These are phyloP conservation scores for Pseudomassariella vexata DNA, from an alignment of 2,329 filamentous ascomycete genomes.

Conservation along the genomic window DNA sequence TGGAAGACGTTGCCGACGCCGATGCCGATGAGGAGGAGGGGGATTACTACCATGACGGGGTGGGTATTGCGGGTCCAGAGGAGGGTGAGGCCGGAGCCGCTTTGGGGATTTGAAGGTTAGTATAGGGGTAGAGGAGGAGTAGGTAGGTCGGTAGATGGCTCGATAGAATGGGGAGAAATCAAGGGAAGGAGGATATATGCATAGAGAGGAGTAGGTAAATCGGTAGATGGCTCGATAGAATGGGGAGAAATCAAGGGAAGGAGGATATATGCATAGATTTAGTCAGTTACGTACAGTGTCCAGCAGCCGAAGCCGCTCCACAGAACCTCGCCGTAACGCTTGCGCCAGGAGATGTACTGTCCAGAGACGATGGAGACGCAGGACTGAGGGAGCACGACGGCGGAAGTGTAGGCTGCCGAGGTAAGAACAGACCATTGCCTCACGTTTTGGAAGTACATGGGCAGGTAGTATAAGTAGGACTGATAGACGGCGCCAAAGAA, in stretches of 20 bases:
- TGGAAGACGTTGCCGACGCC: conserved; percentile 47
- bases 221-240: too few species aligned
- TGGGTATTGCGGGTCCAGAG: conserved; percentile 39
- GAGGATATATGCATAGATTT: too few species aligned
- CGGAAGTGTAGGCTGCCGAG: conserved; percentile 45
- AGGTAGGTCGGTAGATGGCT: too few species aligned
- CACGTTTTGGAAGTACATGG: conserved; percentile 57
- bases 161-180: too few species aligned
- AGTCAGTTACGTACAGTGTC: conserved; percentile 29
- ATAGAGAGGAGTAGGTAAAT: too few species aligned
- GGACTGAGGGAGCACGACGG: conserved; percentile 42
- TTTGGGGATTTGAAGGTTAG: conserved; percentile 9
- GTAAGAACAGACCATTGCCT: conserved; percentile 26
- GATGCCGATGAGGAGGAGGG: conserved; percentile 43
- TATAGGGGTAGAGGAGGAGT: too few species aligned
- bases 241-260: too few species aligned
- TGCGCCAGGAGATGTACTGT: conserved; percentile 49
- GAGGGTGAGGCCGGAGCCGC: conserved; percentile 45
- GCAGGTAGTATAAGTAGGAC: conserved; percentile 53
- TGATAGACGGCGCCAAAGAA: conserved; percentile 57
- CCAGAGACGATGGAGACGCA: conserved; percentile 42
- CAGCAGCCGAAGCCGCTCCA: conserved; percentile 33
- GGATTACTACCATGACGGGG: conserved; percentile 40
- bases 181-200: too few species aligned
- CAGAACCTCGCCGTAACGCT: conserved; percentile 55